Evolutionary conservation across 2,329 filamentous ascomycete genomes (phyloP).

Genomic region (Monosporascus sp.): DNA sequence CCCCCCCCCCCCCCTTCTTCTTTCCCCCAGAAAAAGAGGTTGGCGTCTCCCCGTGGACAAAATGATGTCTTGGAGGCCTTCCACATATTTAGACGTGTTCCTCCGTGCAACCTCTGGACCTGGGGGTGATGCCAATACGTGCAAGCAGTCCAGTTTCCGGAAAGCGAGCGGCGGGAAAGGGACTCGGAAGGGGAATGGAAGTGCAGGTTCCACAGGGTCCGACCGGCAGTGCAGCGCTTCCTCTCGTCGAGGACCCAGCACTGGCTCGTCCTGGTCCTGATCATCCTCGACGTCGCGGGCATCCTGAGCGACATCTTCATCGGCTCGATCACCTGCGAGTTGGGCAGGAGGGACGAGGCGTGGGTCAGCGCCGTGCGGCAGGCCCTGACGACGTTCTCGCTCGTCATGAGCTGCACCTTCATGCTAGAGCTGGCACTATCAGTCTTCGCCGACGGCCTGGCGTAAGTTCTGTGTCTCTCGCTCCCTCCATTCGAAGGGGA

Average conservation of each 20-base stretch:
- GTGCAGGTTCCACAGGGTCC: slow-evolving; percentile 6
- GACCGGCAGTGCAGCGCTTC: slow-evolving; percentile 12
- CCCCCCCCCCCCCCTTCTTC: too few species aligned
- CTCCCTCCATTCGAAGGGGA: background rate
- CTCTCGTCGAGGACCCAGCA: slow-evolving; percentile 38
- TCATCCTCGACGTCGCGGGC: slow-evolving; percentile 40
- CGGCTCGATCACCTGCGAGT: slow-evolving; percentile 43
- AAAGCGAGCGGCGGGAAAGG: background rate
- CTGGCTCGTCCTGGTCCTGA: slow-evolving; percentile 37
- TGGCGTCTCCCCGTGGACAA: too few species aligned
- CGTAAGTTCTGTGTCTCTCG: slow-evolving; percentile 35
- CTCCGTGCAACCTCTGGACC: background rate
- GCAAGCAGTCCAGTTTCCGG: slow-evolving; percentile 4
- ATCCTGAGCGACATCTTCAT: slow-evolving; percentile 44
- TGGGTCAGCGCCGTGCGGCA: slow-evolving; percentile 35
- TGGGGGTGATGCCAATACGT: background rate
- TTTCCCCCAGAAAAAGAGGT: too few species aligned
- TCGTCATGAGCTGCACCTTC: slow-evolving; percentile 60
- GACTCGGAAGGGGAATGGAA: slow-evolving; percentile 4
- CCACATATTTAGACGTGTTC: background rate
- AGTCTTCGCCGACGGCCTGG: slow-evolving; percentile 56
- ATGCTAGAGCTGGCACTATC: slow-evolving; percentile 55
- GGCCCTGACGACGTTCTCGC: slow-evolving; percentile 44
- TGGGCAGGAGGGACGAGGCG: slow-evolving; percentile 30
- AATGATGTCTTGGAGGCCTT: too few species aligned